A percentile compares a stretch with the other conserved stretches of the same genome.
phyloP scores from a whole-genome alignment of 164 flowering plant species.

The Annona squamosa region DNA sequence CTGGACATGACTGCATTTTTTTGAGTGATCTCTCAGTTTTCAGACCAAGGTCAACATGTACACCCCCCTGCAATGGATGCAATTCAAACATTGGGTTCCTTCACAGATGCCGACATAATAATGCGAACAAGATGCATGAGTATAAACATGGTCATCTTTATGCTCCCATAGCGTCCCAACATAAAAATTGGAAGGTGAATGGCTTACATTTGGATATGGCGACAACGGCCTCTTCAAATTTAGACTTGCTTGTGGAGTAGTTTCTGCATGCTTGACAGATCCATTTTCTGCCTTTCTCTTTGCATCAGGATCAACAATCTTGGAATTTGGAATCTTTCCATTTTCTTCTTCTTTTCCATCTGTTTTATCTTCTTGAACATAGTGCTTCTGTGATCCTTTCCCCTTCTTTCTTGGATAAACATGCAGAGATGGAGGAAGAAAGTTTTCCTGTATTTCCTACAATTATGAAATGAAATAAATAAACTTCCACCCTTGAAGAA shows the following conservation, averaged over 20 bases:
- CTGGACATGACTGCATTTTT: too few relatives aligned
- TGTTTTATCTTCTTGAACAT: constrained; percentile 26
- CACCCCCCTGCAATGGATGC: too few relatives aligned
- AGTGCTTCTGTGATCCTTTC: constrained; percentile 18
- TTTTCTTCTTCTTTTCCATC: constrained; percentile 14
- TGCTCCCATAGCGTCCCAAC: neutral
- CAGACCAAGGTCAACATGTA: too few relatives aligned
- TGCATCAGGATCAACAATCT: constrained; percentile 5
- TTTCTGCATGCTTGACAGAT: constrained; percentile 11
- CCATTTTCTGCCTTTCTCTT: constrained; percentile 16
- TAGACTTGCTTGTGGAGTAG: constrained; percentile 15
- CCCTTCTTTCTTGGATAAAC: constrained; percentile 38
- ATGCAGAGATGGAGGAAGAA: constrained; percentile 69
- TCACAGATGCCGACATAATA: neutral
- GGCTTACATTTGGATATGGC: constrained; percentile 60
- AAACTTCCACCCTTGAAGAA: neutral
- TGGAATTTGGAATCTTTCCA: constrained; percentile 16
- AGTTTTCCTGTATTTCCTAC: constrained; percentile 67
- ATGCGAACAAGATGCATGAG: neutral
- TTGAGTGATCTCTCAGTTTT: too few relatives aligned
- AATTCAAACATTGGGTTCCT: neutral
- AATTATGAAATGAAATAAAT: constrained; percentile 9
- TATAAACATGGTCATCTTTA: neutral
- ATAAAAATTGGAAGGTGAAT: neutral
- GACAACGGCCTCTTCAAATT: constrained; percentile 30